These are phyloP conservation scores for Metschnikowia santaceciliae DNA, from an alignment of 805 yeast species.

Conservation along the genomic window DNA sequence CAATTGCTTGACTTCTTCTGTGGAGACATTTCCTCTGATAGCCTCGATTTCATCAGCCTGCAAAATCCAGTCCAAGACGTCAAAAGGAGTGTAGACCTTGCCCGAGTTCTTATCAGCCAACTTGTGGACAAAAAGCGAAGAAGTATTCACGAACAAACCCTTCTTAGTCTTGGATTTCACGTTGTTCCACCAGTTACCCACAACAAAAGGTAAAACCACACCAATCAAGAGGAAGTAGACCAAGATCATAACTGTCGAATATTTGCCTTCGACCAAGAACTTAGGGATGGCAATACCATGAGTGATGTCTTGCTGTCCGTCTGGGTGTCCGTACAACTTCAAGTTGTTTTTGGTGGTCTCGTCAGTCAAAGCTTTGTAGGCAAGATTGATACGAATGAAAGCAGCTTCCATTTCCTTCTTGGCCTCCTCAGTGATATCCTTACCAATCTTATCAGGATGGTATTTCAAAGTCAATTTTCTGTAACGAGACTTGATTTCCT, in stretches of 20 bases:
- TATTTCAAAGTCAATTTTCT: constrained; percentile 81
- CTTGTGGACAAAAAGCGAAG: constrained; percentile 67
- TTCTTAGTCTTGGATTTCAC: constrained; percentile 76
- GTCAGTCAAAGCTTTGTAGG: constrained; percentile 93
- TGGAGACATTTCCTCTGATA: constrained; percentile 37
- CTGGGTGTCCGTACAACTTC: constrained; percentile 92
- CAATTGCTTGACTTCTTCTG: constrained; percentile 47
- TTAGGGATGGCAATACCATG: constrained; percentile 96
- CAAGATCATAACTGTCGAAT: constrained; percentile 59
- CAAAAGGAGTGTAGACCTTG: constrained; percentile 53
- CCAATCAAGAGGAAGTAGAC: constrained; percentile 72
- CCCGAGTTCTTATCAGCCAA: constrained; percentile 74
- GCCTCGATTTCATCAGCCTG: constrained; percentile 61
- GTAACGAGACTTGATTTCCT: constrained; percentile 75
- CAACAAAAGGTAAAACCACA: constrained; percentile 70
- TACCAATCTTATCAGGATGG: constrained; percentile 90
- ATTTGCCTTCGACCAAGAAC: constrained; percentile 79
- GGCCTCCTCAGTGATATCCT: constrained; percentile 55
- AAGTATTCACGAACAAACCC: constrained; percentile 83
- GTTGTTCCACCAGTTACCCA: constrained; percentile 86
- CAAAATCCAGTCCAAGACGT: constrained; percentile 57
- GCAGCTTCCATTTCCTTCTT: constrained; percentile 61
- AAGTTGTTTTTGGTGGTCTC: constrained; percentile 79
- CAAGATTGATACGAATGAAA: constrained; percentile 80
- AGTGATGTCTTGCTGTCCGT: constrained; percentile 85